Base-by-base conservation (phyloP, 805 yeast genomes). In the Nakazawaea populi region DNA sequence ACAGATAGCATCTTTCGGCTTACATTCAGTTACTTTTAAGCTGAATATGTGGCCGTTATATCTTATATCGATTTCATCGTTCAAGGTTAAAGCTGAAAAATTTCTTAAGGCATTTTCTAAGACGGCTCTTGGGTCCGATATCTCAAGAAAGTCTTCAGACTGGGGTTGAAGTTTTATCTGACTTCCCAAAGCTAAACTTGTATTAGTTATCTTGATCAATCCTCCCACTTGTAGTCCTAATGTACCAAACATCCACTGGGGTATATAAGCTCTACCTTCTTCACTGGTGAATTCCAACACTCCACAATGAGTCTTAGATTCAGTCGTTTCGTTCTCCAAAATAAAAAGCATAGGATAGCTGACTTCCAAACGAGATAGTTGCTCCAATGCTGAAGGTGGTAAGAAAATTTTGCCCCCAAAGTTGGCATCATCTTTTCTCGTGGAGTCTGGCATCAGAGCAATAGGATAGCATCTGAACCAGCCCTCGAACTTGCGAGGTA, bases 81-180 rank as follows among this genome's bases (percentile, higher is more conserved):
- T 78, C 7, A 87, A 83, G 0, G 96, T 87, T 55, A 94, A 72
- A 0, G 97, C 89, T 10, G 96, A 85, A 62, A 94, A 94, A 62
- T 87, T 87, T 55, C 98, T 75, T 58, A 94, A 74, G 0, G 91
- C 96, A 61, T 89, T 91, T 67, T 94, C 99, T 55, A 94, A 69
- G 3, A 94, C 99, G 0, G 99, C 98, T 64, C 90, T 90, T 12
- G 98, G 99, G 63, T 94, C 97, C 1, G 91, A 79, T 6, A 94
- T 94, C 46, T 94, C 97, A 52, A 94, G 74, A 60, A 94, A 94
- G 58, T 90, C 96, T 1, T 84, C 91, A 7, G 94, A 83, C 65
- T 94, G 99, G 1, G 99, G 99, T 68, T 94, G 96, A 48, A 94
- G 78, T 66, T 89, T 91, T 31, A 92, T 97, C 70, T 89, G 94